A percentile compares a stretch with the other conserved stretches of the same genome.
Evolutionary conservation across 2,329 filamentous ascomycete genomes (phyloP).

Genomic region (Corinectria fuckeliana): DNA sequence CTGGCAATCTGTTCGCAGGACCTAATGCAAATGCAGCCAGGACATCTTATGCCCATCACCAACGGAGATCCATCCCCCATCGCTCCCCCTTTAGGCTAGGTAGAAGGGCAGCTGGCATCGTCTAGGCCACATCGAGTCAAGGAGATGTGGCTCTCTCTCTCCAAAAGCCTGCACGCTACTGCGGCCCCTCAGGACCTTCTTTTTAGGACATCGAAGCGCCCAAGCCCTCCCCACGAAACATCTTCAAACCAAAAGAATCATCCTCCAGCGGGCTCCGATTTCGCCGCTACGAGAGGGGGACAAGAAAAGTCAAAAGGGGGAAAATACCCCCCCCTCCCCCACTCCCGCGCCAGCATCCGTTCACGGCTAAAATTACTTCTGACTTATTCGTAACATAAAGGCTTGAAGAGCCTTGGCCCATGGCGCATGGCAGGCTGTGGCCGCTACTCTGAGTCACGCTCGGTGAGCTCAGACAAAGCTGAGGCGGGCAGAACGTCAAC

Average conservation of each 20-base stretch:
- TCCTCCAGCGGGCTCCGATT: conserved; percentile 33
- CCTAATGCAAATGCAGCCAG: conserved; percentile 21
- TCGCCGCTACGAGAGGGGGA: conserved; percentile 32
- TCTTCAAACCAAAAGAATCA: conserved; percentile 32
- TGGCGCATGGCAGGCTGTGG: conserved; percentile 9
- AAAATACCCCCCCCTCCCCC: conserved; percentile 21
- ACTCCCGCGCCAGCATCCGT: conserved; percentile 24
- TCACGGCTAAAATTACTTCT: conserved; percentile 34
- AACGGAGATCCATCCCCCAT: conserved; percentile 14
- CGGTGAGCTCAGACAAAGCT: conserved; percentile 14
- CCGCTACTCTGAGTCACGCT: conserved; percentile 20
- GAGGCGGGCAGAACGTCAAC: conserved; percentile 18
- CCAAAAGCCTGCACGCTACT: conserved; percentile 31
- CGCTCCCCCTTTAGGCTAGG: conserved; percentile 8
- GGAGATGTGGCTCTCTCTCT: conserved; percentile 22
- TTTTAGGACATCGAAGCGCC: conserved; percentile 35
- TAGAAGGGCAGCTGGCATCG: not conserved
- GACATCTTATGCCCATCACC: conserved; percentile 21
- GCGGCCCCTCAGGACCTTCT: conserved; percentile 33
- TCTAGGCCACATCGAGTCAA: conserved; percentile 33
- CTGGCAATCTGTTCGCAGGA: conserved; percentile 32
- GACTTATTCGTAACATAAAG: conserved; percentile 34
- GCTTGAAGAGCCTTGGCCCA: not conserved
- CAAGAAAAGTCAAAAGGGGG: conserved; percentile 23
- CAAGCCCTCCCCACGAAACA: conserved; percentile 21